Conservation (phyloP, 1,139 yeast genomes). For the Blastobotrys elegans region DNA sequence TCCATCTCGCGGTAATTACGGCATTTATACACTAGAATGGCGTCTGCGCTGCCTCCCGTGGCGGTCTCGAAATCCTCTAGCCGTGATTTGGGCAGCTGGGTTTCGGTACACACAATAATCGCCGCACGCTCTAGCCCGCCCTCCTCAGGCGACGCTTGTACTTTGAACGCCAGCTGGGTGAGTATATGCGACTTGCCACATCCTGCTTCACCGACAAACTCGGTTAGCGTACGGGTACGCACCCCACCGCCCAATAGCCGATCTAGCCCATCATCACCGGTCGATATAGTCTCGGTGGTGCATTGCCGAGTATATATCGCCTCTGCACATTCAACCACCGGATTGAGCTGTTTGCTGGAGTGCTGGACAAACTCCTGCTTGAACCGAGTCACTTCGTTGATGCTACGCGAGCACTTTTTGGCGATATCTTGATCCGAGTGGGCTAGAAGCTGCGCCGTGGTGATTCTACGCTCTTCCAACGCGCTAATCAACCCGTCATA, state of each 20-base stretch:
- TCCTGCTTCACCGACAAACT: conserved; percentile 78
- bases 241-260: conserved; percentile 62
- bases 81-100: conserved; percentile 40
- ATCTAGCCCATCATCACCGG: conserved; percentile 62
- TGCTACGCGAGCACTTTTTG: conserved; percentile 43
- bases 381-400: conserved; percentile 45
- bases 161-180: conserved; percentile 55
- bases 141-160: conserved; percentile 44
- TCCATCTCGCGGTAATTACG: conserved; percentile 65
- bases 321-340: conserved; percentile 8
- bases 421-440: conserved; percentile 40
- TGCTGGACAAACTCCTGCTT: conserved; percentile 19
- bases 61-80: conserved; percentile 4
- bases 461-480: conserved; percentile 30
- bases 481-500: conserved; percentile 29
- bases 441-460: conserved; percentile 42
- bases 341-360: not conserved
- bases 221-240: conserved; percentile 62
- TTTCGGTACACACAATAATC: conserved; percentile 73
- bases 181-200: conserved; percentile 79
- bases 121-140: conserved; percentile 49
- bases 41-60: conserved; percentile 35
- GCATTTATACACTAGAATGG: conserved; percentile 55
- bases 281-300: conserved; percentile 37
- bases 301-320: conserved; percentile 3